Evolutionary conservation across 768 basidiomycete genomes (phyloP), one percentile per base, ranked within the genome.

Genomic region (Leccinum olivaceopallidum): DNA sequence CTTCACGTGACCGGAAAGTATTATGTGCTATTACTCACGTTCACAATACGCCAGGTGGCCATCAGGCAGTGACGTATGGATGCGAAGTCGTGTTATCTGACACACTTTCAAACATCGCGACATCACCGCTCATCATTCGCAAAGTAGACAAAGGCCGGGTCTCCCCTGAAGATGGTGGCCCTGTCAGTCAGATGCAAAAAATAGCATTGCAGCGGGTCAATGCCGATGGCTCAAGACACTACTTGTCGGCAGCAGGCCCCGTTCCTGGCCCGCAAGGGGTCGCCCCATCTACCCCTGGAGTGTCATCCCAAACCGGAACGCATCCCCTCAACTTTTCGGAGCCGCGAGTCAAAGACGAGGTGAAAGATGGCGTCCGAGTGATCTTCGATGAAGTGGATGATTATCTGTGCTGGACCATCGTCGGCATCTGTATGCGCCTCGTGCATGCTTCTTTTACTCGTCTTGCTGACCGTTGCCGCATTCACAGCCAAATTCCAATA

Each of bases 101-200:
- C 68, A 85, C 90, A 0, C 84, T 88, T 62, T 90, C 91, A 12
- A 94, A 94, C 34, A 90, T 92, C 59, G 85, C 89, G 1, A 94
- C 92, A 1, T 87, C 92, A 7, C 90, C 93, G 0, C 81, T 96
- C 47, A 80, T 93, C 64, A 90, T 98, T 56, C 90, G 93, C 62
- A 95, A 95, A 74, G 92, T 98, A 30, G 94, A 95, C 74, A 95
- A 95, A 69, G 91, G 91, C 30, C 81, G 87, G 60, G 89, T 95
- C 39, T 85, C 86, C n/a, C 77, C 82, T n/a, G 92, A 94, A 65
- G 90, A 94, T 69, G 91, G 90, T 20, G 92, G 94, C 6, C 95
- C 94, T 47, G 91, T 98, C 63, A 94, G 92, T 69, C 94, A 96
- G 74, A 93, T 98, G 87, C 95, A 98, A 77, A 94, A 95, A 78